Evolutionary conservation across 257 asterid genomes (phyloP).

Genomic region (Sherardia arvensis): DNA sequence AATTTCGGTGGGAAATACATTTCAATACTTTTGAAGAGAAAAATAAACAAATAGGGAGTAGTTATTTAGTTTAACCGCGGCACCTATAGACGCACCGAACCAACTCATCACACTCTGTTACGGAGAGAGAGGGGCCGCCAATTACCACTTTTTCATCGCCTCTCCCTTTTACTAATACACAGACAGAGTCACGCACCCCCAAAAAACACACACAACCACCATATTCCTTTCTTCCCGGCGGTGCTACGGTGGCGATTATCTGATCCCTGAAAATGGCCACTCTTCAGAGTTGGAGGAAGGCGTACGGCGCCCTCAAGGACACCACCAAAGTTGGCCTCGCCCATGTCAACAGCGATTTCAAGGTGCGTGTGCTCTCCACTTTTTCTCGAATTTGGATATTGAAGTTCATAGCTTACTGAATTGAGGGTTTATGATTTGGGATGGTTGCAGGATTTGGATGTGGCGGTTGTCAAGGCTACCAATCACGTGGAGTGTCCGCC

Average conservation of each 20-base stretch:
- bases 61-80: neutral
- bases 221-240: neutral
- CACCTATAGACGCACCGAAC: neutral
- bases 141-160: conserved; percentile 1
- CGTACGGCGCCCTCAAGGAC: conserved; percentile 85
- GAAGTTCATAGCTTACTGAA: neutral
- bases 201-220: neutral
- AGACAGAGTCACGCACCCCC: neutral
- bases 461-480: conserved; percentile 96
- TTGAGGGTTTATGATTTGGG: conserved; percentile 6
- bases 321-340: conserved; percentile 86
- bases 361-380: conserved; percentile 27
- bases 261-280: conserved; percentile 43
- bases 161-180: neutral
- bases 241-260: conserved; percentile 6
- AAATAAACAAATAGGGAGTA: neutral
- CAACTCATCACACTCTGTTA: conserved; percentile 2
- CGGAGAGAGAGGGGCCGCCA: neutral
- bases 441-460: conserved; percentile 76
- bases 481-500: conserved; percentile 96
- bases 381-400: neutral
- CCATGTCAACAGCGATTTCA: conserved; percentile 89
- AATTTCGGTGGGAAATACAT: neutral
- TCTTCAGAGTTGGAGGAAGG: conserved; percentile 73
- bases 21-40: too few relatives aligned